A percentile compares a stretch with the other conserved stretches of the same genome.
Conservation (phyloP, 441 rosid genomes). For the Euphorbia schlechtendalii region DNA sequence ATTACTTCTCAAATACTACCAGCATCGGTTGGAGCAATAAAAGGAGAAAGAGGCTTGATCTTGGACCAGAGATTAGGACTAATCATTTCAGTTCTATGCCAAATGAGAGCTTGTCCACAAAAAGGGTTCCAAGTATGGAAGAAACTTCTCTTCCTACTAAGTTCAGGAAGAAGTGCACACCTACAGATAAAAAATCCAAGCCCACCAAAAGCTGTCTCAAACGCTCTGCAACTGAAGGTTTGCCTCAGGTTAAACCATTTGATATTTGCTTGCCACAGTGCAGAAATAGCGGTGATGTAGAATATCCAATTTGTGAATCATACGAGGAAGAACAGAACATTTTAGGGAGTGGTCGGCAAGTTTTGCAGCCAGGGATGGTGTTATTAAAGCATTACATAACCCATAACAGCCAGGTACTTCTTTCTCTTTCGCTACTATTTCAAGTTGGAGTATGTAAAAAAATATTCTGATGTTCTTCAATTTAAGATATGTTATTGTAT, state of each 20-base stretch:
- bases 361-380: constrained; percentile 57
- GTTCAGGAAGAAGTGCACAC: constrained; percentile 9
- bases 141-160: constrained; percentile 13
- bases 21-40: constrained; percentile 3
- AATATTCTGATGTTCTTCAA: background rate
- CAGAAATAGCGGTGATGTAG: background rate
- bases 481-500: background rate
- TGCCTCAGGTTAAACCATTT: constrained; percentile 22
- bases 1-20: background rate
- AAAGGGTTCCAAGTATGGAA: constrained; percentile 9
- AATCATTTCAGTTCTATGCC: background rate
- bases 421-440: background rate
- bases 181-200: background rate
- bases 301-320: background rate
- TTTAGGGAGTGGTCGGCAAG: constrained; percentile 6
- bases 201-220: constrained; percentile 2
- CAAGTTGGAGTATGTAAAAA: background rate
- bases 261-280: constrained; percentile 29
- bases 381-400: constrained; percentile 35
- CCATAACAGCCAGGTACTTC: constrained; percentile 31
- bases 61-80: constrained; percentile 5
- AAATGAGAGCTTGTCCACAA: background rate
- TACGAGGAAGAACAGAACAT: background rate
- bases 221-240: background rate
- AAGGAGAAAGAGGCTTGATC: constrained; percentile 18